Base-by-base conservation (phyloP, 129 eudicot species). In the Centrapalus pauciflorus region DNA sequence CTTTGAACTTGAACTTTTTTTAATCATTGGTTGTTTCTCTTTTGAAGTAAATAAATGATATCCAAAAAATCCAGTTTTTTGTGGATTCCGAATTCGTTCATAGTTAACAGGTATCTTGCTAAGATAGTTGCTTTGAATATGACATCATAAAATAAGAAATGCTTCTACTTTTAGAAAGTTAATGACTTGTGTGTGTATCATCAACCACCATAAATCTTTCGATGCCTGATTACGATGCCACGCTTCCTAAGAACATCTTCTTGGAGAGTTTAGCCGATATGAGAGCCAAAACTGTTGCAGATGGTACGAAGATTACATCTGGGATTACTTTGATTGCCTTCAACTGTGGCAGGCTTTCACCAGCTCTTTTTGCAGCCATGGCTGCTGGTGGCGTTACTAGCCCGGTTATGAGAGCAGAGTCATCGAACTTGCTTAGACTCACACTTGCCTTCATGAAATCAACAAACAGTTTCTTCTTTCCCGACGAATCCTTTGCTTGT, bases 291-390 rank as follows among this genome's bases (percentile, higher is more conserved):
- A 93, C 55, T 0, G 98, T 93, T 70, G 96, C 96, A 10, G 98
- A 60, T 21, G 98, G 98, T 50, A 93, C 95, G 38, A 88, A 93
- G 48, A 93, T 49, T 61, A 88, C 96, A 29, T 93, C 98, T 0
- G 98, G 98, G 61, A 88, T 76, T 35, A 61, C 67, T 79, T 88
- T 86, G 82, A 93, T 78, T 54, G 84, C 25, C n/a, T 73, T 86
- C 4, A 93, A 80, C 65, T 86, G 96, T 0, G 98, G 95, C 21
- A 93, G 73, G 55, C 66, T 77, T 77, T 88, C 98, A 7, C 96
- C 85, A 6, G 92, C 95, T 67, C 94, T 68, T 79, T 93, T 93
- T 41, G 95, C 98, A 32, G 87, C 96, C 95, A 88, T 86, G 55
- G 98, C 96, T 27, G 89, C 98, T 14, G 96, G 92, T 0, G 98